Evolutionary conservation across 2,329 filamentous ascomycete species (phyloP), one percentile per base, ranked within the genome.

Genomic region (Dothideomycetidae sp.): DNA sequence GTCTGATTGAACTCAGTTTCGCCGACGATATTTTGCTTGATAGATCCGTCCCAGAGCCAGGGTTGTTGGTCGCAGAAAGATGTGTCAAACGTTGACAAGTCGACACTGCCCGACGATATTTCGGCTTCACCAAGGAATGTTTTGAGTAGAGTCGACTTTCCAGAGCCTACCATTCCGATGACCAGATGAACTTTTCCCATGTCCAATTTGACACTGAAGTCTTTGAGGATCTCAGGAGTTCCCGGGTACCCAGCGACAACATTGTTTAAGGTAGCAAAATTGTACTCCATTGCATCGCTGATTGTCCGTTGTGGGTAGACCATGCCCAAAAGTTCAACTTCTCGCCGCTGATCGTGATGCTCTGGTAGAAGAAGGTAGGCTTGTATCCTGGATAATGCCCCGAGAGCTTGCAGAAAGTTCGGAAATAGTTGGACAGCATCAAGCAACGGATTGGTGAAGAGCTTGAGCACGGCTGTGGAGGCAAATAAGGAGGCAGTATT

Each of bases 1-100:
- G 67, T 61, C 39, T 75, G 62, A 38, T 84, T 70, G 18, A 68
- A 70, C 0, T 81, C 81, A 2, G 86, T 61, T 0, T 81, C 81
- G 43, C 86, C 90, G 0, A 83, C 55, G 34, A 90, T 79, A 47
- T 90, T 90, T 31, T 84, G 75, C 39, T 70, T 74, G 43, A 90
- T 75, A 5, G 74, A 80, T 1, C 78, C 78, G 47, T 86, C 86
- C 50, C 88, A 81, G 34, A 90, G 81, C 82, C 81, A 88, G 1
- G 50, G 44, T 12, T 41, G 38, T 13, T 53, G 48, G 18, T 12
- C 36, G 23, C 39, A 42, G 16, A 29, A 45, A 5, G 42, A 39
- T 16, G 42, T 36, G 5, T 38, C 33, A 11, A 32, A 29, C 9
- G 31, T 18, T 5, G 36, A 18, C 10, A 42, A 14, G 5, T 11